phyloP scores from a whole-genome alignment of 345 rosid species.

The Populus ilicifolia region DNA sequence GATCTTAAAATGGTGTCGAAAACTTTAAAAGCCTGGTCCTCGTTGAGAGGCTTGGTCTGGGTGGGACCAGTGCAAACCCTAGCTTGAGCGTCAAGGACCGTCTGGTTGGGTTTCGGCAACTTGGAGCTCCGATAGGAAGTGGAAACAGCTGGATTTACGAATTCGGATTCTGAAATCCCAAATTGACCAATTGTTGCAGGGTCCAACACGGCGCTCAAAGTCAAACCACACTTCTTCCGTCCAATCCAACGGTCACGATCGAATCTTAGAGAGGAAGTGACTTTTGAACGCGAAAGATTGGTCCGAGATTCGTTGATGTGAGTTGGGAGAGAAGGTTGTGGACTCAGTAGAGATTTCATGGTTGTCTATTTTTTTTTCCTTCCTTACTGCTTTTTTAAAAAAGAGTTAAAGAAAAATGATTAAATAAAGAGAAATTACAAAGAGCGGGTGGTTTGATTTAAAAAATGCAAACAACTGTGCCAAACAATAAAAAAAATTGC shows the following conservation, averaged over 20 bases:
- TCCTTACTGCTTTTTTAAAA: background rate
- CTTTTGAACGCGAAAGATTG: conserved; percentile 1
- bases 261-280: conserved; percentile 27
- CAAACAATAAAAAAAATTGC: no score
- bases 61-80: conserved; percentile 97
- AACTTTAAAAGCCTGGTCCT: conserved; percentile 70
- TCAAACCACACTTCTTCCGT: conserved; percentile 25
- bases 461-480: no score
- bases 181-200: conserved; percentile 48
- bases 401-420: background rate
- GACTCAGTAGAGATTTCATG: conserved; percentile 58
- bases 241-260: conserved; percentile 22
- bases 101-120: conserved; percentile 70
- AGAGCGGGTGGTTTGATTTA: background rate
- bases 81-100: conserved; percentile 88
- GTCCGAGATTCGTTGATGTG: conserved; percentile 20
- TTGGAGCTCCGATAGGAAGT: conserved; percentile 60
- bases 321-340: conserved; percentile 32
- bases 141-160: conserved; percentile 63
- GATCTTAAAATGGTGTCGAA: conserved; percentile 75
- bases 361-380: conserved; percentile 2
- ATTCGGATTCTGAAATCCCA: conserved; percentile 60
- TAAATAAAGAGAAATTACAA: background rate
- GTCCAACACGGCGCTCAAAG: conserved; percentile 38
- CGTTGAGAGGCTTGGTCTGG: conserved; percentile 70